These are phyloP conservation scores for Gigaspora rosea DNA, from an alignment of 192 early-diverging fungal species.

Conservation along the genomic window DNA sequence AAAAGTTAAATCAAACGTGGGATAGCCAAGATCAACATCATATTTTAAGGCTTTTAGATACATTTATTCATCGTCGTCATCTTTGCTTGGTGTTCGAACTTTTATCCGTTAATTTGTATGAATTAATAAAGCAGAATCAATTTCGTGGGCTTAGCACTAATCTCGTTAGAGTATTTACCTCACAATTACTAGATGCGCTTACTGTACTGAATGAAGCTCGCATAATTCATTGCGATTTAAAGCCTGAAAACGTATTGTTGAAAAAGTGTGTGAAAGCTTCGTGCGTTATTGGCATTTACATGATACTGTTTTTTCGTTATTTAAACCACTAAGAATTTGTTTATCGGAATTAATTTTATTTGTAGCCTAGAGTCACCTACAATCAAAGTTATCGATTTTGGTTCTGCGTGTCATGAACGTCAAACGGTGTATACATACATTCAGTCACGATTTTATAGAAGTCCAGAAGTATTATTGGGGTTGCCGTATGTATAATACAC, in stretches of 20 bases:
- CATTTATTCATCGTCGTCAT: conserved; percentile 91
- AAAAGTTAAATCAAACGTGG: conserved; percentile 84
- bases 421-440: conserved; percentile 98
- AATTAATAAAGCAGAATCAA: conserved; percentile 97
- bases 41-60: conserved; percentile 85
- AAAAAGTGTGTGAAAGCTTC: conserved; percentile 64
- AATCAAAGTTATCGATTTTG: conserved; percentile 99
- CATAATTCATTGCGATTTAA: conserved; percentile 98
- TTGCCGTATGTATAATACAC: conserved; percentile 55
- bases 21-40: conserved; percentile 88
- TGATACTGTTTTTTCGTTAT: too few species aligned
- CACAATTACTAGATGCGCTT: conserved; percentile 92
- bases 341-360: too few species aligned
- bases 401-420: conserved; percentile 94
- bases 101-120: conserved; percentile 95
- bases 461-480: conserved; percentile 93
- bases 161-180: conserved; percentile 88
- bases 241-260: conserved; percentile 96
- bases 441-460: conserved; percentile 96
- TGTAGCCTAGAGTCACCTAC: conserved; percentile 82
- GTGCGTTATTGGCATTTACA: background rate
- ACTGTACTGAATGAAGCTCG: conserved; percentile 82
- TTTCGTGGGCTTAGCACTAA: conserved; percentile 94
- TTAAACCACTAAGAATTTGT: too few species aligned
- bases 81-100: conserved; percentile 98